Evolutionary conservation across 345 rosid species (phyloP).

Genomic region (Lepidium sativum): DNA sequence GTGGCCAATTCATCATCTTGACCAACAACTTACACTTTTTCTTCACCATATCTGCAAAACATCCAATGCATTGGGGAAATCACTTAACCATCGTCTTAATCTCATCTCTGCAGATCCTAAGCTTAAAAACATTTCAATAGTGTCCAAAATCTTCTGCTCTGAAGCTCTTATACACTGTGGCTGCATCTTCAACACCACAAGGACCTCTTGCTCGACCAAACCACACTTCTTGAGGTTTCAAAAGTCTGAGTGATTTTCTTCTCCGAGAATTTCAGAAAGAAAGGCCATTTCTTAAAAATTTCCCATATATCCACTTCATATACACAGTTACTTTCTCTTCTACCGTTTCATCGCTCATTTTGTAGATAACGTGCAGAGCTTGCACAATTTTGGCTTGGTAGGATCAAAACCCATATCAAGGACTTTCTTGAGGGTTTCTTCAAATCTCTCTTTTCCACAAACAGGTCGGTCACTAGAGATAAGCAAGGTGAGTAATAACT

Average conservation of each 20-base stretch:
- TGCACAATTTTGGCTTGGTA: not conserved
- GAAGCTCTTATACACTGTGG: constrained; percentile 1
- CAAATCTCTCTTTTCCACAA: constrained; percentile 3
- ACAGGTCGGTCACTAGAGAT: not conserved
- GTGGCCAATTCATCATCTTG: constrained; percentile 26
- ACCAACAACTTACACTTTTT: constrained; percentile 24
- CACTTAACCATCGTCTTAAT: not conserved
- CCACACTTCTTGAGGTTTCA: constrained; percentile 12
- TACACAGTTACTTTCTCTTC: constrained; percentile 14
- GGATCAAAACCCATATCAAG: constrained; percentile 35
- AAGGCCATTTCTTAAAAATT: constrained; percentile 28
- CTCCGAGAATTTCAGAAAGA: constrained; percentile 16
- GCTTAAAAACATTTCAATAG: not conserved
- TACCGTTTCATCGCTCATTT: constrained; percentile 2
- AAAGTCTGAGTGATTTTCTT: constrained; percentile 17
- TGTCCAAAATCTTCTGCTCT: constrained; percentile 5
- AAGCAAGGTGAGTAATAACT: not conserved
- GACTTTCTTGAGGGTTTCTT: constrained; percentile 1
- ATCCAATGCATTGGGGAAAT: not conserved
- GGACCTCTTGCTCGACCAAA: constrained; percentile 5
- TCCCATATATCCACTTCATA: constrained; percentile 8
- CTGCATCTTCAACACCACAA: not conserved
- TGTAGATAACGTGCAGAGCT: constrained; percentile 14
- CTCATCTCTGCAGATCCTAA: constrained; percentile 14
- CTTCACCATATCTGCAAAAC: not conserved